Evolutionary conservation across 1,139 yeast genomes (phyloP).

Genomic region (Scheffersomyces cryptocercus): DNA sequence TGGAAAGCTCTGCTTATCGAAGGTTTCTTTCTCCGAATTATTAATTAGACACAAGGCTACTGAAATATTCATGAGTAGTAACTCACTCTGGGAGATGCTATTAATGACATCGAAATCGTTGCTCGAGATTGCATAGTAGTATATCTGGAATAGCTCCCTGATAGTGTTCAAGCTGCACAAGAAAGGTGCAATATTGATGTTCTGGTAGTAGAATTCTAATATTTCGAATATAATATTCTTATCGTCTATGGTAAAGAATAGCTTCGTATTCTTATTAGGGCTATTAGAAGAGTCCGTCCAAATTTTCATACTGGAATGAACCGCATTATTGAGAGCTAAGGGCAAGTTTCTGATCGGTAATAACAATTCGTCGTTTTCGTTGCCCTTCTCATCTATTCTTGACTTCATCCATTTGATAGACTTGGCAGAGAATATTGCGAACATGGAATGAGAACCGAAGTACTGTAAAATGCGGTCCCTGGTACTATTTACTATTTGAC

Average conservation of each 20-base stretch:
- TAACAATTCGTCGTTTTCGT: not conserved
- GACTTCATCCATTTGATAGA: constrained; percentile 8
- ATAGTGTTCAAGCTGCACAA: constrained; percentile 6
- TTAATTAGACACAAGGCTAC: constrained; percentile 13
- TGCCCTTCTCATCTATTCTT: constrained; percentile 3
- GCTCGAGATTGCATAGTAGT: constrained; percentile 7
- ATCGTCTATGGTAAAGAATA: constrained; percentile 4
- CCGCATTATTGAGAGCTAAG: constrained; percentile 6
- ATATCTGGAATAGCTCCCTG: constrained; percentile 9
- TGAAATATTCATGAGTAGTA: constrained; percentile 18
- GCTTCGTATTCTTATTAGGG: not conserved
- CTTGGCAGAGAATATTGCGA: constrained; percentile 9
- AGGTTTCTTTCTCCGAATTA: not conserved
- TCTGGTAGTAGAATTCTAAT: constrained; percentile 7
- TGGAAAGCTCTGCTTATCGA: constrained; percentile 5
- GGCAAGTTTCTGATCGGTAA: constrained; percentile 10
- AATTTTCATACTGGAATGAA: constrained; percentile 5
- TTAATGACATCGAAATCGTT: constrained; percentile 5
- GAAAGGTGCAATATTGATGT: constrained; percentile 5
- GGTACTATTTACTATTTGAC: not conserved
- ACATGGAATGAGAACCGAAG: constrained; percentile 11
- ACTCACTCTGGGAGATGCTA: constrained; percentile 13
- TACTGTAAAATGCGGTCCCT: constrained; percentile 1
- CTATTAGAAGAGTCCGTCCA: constrained; percentile 4
- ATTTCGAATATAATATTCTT: constrained; percentile 9